Conservation (phyloP, 2,329 filamentous ascomycete species). For the Teratosphaeriaceae sp. region DNA sequence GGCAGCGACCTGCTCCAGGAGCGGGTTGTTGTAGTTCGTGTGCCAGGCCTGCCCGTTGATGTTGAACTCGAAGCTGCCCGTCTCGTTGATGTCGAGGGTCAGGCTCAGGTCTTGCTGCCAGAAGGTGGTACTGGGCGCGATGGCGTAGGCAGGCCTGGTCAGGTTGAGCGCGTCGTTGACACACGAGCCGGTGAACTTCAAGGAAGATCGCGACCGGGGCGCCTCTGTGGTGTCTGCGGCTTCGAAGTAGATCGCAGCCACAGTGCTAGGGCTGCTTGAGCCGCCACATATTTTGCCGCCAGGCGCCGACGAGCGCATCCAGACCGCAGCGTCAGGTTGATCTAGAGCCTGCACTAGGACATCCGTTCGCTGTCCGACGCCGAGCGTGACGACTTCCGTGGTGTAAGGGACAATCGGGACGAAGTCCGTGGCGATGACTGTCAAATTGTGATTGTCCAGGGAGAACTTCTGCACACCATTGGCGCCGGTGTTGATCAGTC, state of each 20-base stretch:
- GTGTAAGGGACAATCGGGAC: conserved; percentile 37
- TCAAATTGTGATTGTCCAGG: conserved; percentile 43
- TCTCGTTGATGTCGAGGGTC: conserved; percentile 38
- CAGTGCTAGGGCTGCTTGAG: conserved; percentile 32
- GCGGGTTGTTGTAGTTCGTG: conserved; percentile 38
- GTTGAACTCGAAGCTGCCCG: conserved; percentile 46
- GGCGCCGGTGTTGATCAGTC: conserved; percentile 38
- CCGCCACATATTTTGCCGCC: conserved; percentile 19
- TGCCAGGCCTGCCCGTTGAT: conserved; percentile 48
- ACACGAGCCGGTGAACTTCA: conserved; percentile 40
- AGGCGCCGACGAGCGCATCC: conserved; percentile 29
- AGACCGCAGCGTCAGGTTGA: conserved; percentile 25
- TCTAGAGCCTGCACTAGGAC: conserved; percentile 36
- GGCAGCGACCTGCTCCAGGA: conserved; percentile 29
- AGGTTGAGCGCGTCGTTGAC: conserved; percentile 49
- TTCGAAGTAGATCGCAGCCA: conserved; percentile 62
- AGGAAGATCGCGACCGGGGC: conserved; percentile 40
- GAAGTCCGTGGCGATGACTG: conserved; percentile 38
- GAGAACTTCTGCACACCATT: conserved; percentile 38
- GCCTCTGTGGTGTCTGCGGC: conserved; percentile 42
- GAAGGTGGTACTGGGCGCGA: conserved; percentile 33
- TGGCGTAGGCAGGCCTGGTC: conserved; percentile 48
- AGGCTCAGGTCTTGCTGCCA: conserved; percentile 41
- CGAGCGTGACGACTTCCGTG: conserved; percentile 44
- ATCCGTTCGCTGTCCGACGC: conserved; percentile 49